phyloP scores from a whole-genome alignment of 192 early-diverging fungal genomes.

The Backusella psychrophila region DNA sequence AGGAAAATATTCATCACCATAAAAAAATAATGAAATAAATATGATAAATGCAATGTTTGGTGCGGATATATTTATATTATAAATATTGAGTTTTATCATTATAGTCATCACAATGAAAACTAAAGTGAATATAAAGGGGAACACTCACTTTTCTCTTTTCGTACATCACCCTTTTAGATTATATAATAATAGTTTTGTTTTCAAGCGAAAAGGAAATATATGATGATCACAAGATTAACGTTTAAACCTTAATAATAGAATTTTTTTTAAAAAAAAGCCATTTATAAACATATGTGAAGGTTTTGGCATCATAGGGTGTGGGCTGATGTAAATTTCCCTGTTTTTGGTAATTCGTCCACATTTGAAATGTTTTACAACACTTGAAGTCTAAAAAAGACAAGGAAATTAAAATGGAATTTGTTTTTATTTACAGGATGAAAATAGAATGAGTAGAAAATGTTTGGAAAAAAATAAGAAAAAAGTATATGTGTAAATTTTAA shows the following conservation, averaged over 20 bases:
- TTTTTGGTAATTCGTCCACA: not conserved
- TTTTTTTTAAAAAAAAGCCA: not conserved
- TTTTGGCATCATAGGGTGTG: not conserved
- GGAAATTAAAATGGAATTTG: not conserved
- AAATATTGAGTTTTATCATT: not conserved
- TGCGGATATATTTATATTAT: too few relatives aligned
- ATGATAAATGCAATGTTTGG: not conserved
- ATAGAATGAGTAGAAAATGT: not conserved
- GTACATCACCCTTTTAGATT: not conserved
- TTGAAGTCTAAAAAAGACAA: not conserved
- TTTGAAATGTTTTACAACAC: not conserved
- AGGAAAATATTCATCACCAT: not conserved
- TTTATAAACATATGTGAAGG: not conserved
- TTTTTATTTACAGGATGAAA: slow-evolving; percentile 13
- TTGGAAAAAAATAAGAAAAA: not conserved
- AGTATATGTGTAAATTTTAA: not conserved
- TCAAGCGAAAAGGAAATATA: not conserved
- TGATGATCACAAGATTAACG: not conserved
- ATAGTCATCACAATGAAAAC: not conserved
- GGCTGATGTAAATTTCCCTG: not conserved
- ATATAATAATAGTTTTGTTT: not conserved
- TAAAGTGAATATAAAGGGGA: not conserved
- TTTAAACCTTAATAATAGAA: not conserved
- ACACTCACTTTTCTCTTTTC: not conserved
- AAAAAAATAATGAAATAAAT: not conserved